Evolutionary conservation across 441 rosid genomes (phyloP), one percentile per base, ranked within the genome.

Genomic region (Pelargonium fulgidum): DNA sequence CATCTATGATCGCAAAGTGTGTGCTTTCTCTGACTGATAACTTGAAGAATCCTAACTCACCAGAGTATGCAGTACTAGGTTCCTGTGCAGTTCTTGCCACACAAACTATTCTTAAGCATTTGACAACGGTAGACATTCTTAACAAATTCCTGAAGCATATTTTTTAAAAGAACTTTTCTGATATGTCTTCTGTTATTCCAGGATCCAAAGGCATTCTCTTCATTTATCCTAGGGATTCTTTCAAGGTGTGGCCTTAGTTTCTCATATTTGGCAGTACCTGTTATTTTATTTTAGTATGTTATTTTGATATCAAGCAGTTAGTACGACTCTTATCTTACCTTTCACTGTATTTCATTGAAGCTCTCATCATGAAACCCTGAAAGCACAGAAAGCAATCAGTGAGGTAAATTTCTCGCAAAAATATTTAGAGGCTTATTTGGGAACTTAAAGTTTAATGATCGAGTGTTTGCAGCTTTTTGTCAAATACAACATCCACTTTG

Each of bases 1-100:
- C 99, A 62, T 77, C 87, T 59, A 80, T 89, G 87, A 89, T 89
- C 69, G 89, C 98, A 54, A 86, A 96, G 79, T 96, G 97, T 81
- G 91, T 92, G 71, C 79, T 85, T 62, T 82, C 87, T 73, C 91
- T 92, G 70, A 72, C 87, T 70, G 86, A 78, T 76, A 91, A 88
- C 77, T 84, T 96, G 76, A 83, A 74, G 78, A 86, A 81, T 72
- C 83, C 89, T 12, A 84, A 45, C 69, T 73, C 96, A 39, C 87
- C 91, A 48, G 99, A 96, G 74, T 77, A 84, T 82, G 88, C 82
- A 17, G 93, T 96, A 73, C 83, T 96, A 70, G 99, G 99, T 76
- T 96, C 99, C 77, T 92, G 98, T 85, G 86, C 94, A 22, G 83
- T 92, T 73, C 96, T 96, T 68, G 88, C 98, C 62, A 85, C 96